Evolutionary conservation across 148 eudicot genomes (phyloP).

Genomic region (Rhododendron simsii): DNA sequence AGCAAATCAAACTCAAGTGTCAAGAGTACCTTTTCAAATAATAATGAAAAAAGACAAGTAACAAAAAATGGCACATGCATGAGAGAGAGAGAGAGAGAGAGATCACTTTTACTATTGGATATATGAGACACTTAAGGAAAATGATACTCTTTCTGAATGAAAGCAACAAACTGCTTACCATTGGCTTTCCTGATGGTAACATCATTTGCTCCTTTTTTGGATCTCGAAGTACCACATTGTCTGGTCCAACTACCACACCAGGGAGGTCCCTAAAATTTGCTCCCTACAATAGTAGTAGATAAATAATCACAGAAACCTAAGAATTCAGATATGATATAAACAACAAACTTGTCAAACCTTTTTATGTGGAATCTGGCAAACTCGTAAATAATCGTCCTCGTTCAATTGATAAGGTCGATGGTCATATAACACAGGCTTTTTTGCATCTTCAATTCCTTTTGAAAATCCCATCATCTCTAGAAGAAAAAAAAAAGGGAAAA

Average conservation of each 20-base stretch:
- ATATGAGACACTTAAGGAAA: neutral
- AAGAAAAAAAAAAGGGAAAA: neutral
- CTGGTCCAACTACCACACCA: slow-evolving; percentile 65
- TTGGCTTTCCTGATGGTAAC: slow-evolving; percentile 76
- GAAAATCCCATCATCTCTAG: slow-evolving; percentile 35
- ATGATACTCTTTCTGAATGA: neutral
- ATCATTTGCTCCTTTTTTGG: slow-evolving; percentile 32
- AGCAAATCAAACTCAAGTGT: neutral
- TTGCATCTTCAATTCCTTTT: slow-evolving; percentile 13
- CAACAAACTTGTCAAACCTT: slow-evolving; percentile 43
- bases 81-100: slow-evolving; percentile 9
- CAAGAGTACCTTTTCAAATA: neutral
- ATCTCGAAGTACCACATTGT: slow-evolving; percentile 72
- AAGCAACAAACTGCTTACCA: slow-evolving; percentile 36
- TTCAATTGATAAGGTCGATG: slow-evolving; percentile 65
- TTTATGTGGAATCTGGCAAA: slow-evolving; percentile 65
- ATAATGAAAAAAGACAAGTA: neutral
- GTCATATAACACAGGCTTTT: slow-evolving; percentile 52
- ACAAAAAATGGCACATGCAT: neutral
- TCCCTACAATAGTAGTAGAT: slow-evolving; percentile 45
- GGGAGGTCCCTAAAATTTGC: slow-evolving; percentile 92
- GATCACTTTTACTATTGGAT: neutral
- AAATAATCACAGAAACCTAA: slow-evolving; percentile 6
- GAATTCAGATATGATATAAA: neutral
- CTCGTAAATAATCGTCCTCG: slow-evolving; percentile 63